Evolutionary conservation across 148 eudicot species (phyloP), one percentile per base, ranked within the genome.

Genomic region (Chenopodium album): DNA sequence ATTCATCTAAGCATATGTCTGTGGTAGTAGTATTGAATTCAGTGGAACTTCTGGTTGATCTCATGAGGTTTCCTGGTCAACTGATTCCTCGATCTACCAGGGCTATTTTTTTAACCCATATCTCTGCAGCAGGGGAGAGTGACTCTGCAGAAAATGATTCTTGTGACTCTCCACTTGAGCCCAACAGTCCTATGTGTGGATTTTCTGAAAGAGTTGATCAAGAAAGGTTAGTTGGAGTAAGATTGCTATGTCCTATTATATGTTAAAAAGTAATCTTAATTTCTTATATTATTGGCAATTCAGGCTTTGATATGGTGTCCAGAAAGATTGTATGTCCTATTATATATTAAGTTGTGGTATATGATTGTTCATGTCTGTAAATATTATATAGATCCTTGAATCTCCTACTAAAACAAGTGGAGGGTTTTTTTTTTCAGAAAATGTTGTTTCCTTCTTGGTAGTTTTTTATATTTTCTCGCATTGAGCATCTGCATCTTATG

Each of bases 91-190:
- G 89, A 80, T 92, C 99, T 70, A 89, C 94, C 28, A 97, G 87
- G 88, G 98, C 99, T 65, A 91, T 91, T 63, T 94, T 85, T 85
- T 90, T 97, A 94, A 90, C 97, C 82, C 99, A 94, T 84, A 86
- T 94, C 73, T 93, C 97, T 73, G 94, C 95, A 75, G 94, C 97
- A 64, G 99, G 97, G 81, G 99, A 94, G 85, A 96, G 99, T 88
- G 99, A 96, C 87, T 96, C 99, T 80, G 99, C 98, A 31, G 99
- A 97, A 87, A 94, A 94, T 89, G 99, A 97, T 80, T 97, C 99
- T 4, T 97, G 98, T 88, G 99, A 97, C 90, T 97, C 99, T 67
- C 99, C 99, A 26, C 82, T 97, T 66, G 99, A 94, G 82, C 97
- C 99, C 52, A 97, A 97, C 84, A 97, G 99, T 89, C 99, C 99